Conservation (phyloP, 179 eudicot species). For the Patellifolia procumbens region DNA sequence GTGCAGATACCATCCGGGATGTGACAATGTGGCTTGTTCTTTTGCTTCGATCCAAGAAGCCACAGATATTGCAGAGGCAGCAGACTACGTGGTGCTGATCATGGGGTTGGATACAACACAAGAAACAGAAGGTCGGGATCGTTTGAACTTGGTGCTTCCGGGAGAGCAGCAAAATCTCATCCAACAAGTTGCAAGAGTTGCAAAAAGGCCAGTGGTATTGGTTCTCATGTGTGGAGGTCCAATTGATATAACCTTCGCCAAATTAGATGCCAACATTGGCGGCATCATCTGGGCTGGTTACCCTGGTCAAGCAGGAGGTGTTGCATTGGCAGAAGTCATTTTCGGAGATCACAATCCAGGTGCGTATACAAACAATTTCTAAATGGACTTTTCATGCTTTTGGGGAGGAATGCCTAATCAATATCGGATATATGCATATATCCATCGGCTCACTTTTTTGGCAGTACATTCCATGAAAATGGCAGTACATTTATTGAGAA, state of each 20-base stretch:
- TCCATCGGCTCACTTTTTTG: too few relatives aligned
- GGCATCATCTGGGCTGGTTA: slow-evolving; percentile 93
- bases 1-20: slow-evolving; percentile 53
- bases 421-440: too few relatives aligned
- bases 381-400: too few relatives aligned
- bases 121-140: slow-evolving; percentile 70
- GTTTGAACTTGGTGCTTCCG: slow-evolving; percentile 61
- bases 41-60: slow-evolving; percentile 51
- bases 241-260: slow-evolving; percentile 80
- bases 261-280: slow-evolving; percentile 55
- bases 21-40: slow-evolving; percentile 44
- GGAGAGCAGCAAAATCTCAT: slow-evolving; percentile 70
- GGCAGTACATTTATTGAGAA: too few relatives aligned
- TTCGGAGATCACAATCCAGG: slow-evolving; percentile 94
- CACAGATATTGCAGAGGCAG: slow-evolving; percentile 46
- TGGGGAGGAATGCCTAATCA: too few relatives aligned
- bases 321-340: slow-evolving; percentile 73
- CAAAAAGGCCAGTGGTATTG: slow-evolving; percentile 75
- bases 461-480: too few relatives aligned
- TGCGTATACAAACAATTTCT: slow-evolving; percentile 15
- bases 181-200: slow-evolving; percentile 57
- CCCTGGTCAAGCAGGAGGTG: slow-evolving; percentile 86
- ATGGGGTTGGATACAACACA: slow-evolving; percentile 80
- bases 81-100: slow-evolving; percentile 68
- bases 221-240: slow-evolving; percentile 91